A percentile compares a stretch with the other conserved stretches of the same genome.
Conservation (phyloP, 106 monocot species). For the Alisma plantagoaquatica region DNA sequence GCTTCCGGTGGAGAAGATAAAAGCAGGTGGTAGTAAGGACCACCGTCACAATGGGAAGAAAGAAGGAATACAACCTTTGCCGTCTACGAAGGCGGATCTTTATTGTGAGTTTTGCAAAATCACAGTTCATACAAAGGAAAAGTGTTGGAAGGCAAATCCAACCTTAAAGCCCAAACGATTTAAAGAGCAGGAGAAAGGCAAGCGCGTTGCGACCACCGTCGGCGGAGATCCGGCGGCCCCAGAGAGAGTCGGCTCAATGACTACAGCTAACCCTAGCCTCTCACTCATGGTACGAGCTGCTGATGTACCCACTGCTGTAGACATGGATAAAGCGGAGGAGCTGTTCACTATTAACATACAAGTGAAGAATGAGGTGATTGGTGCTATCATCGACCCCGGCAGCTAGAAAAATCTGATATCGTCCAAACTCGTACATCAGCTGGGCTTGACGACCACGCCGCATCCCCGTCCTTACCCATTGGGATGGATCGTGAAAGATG, state of each 20-base stretch:
- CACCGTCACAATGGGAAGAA: not conserved
- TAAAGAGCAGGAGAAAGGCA: not conserved
- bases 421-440: not conserved
- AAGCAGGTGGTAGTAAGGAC: not conserved
- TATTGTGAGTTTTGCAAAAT: conserved; percentile 1
- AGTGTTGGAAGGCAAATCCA: conserved; percentile 2
- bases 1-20: not conserved
- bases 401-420: not conserved
- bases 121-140: not conserved
- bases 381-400: not conserved
- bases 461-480: conserved; percentile 1
- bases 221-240: not conserved
- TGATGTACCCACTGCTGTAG: not conserved
- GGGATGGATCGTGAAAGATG: conserved; percentile 3
- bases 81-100: not conserved
- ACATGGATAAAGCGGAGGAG: not conserved
- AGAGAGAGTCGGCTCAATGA: not conserved
- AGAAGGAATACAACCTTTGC: not conserved
- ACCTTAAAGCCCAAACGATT: not conserved
- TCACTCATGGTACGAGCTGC: not conserved
- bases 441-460: not conserved
- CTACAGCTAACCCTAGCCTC: not conserved
- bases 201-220: not conserved
- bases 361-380: conserved; percentile 1
- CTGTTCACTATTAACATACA: not conserved